Evolutionary conservation across 2,329 filamentous ascomycete genomes (phyloP).

Genomic region (Metarhizium anisopliae): DNA sequence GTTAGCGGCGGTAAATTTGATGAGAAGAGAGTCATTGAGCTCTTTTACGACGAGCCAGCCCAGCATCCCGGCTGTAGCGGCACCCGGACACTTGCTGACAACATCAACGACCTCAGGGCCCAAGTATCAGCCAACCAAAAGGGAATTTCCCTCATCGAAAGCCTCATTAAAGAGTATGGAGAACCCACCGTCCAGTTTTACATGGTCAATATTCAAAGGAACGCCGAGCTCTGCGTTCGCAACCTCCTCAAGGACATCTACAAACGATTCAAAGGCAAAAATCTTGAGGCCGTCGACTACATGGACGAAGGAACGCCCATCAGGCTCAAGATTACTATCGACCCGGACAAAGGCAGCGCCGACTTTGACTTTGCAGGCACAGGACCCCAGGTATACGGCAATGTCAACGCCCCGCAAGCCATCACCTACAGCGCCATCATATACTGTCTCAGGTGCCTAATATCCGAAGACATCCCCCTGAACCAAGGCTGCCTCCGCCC

Average conservation of each 20-base stretch:
- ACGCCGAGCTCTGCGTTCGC: slow-evolving; percentile 67
- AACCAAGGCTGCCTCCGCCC: slow-evolving; percentile 77
- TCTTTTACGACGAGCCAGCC: slow-evolving; percentile 65
- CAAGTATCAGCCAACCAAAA: slow-evolving; percentile 81
- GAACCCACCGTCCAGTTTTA: slow-evolving; percentile 74
- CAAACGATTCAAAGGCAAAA: slow-evolving; percentile 59
- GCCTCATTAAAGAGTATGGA: slow-evolving; percentile 68
- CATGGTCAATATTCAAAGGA: slow-evolving; percentile 73
- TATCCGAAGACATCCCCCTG: slow-evolving; percentile 71
- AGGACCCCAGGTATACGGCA: slow-evolving; percentile 70
- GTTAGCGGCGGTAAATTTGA: slow-evolving; percentile 71
- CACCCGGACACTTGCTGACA: slow-evolving; percentile 69
- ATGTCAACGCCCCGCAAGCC: slow-evolving; percentile 73
- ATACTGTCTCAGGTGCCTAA: slow-evolving; percentile 72
- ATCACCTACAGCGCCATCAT: slow-evolving; percentile 83
- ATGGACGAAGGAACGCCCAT: slow-evolving; percentile 84
- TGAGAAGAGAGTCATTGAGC: slow-evolving; percentile 63
- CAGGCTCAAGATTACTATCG: slow-evolving; percentile 63
- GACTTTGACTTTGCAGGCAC: slow-evolving; percentile 76
- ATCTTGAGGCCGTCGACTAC: slow-evolving; percentile 63
- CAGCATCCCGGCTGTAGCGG: slow-evolving; percentile 69
- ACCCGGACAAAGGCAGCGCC: slow-evolving; percentile 65
- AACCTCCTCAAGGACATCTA: slow-evolving; percentile 63
- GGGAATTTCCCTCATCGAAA: slow-evolving; percentile 71
- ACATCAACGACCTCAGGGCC: slow-evolving; percentile 74